Conservation (phyloP, 2,329 filamentous ascomycete species). For the Eutypa lata region DNA sequence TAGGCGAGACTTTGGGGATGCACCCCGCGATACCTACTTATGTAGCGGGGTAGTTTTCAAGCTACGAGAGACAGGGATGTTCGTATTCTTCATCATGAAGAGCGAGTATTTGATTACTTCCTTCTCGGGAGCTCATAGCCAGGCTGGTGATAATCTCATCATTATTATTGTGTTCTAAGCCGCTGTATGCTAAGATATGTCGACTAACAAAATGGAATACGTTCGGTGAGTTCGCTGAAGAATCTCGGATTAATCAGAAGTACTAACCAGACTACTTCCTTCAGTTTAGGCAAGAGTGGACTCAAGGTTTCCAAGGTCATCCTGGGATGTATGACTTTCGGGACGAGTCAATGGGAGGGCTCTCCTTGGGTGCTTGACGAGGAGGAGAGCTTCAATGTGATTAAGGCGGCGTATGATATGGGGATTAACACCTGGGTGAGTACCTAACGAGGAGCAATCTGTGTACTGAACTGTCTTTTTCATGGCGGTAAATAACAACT, state of each 20-base stretch:
- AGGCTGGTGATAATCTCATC: neutral
- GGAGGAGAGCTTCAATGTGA: conserved; percentile 32
- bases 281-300: conserved; percentile 34
- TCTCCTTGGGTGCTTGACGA: conserved; percentile 33
- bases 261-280: neutral
- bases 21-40: too few relatives aligned
- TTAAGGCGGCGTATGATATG: conserved; percentile 37
- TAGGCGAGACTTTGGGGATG: too few relatives aligned
- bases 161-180: too few relatives aligned
- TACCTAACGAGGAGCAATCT: too few relatives aligned
- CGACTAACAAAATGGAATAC: conserved; percentile 16
- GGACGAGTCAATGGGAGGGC: conserved; percentile 30
- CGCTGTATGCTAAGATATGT: neutral
- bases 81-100: too few relatives aligned
- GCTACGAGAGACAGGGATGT: too few relatives aligned
- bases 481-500: too few relatives aligned
- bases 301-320: conserved; percentile 40
- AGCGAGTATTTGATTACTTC: neutral
- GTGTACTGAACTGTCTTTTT: too few relatives aligned
- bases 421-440: conserved; percentile 39
- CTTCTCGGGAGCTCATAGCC: neutral
- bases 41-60: too few relatives aligned
- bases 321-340: conserved; percentile 34
- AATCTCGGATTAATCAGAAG: neutral
- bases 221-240: conserved; percentile 9